Evolutionary conservation across 108 stramenopile species (phyloP).

Genomic region (Aureococcus anophagefferens): DNA sequence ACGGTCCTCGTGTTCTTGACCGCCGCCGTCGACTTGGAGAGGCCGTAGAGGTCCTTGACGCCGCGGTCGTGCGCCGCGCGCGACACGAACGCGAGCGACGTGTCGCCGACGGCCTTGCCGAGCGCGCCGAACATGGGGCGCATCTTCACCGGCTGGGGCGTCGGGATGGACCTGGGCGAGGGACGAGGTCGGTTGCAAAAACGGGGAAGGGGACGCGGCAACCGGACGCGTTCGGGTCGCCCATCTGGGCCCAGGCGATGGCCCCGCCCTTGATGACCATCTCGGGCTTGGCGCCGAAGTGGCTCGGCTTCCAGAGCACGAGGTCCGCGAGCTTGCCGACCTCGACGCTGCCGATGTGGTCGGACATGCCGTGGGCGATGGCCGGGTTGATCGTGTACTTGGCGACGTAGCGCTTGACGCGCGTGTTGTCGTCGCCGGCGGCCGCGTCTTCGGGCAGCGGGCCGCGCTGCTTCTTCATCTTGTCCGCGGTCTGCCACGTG

Average conservation of each 20-base stretch:
- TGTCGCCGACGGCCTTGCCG: conserved; percentile 37
- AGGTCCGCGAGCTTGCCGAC: conserved; percentile 87
- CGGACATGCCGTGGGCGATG: conserved; percentile 87
- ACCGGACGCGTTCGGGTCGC: conserved; percentile 94
- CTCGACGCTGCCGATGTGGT: conserved; percentile 83
- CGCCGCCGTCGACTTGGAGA: conserved; percentile 63
- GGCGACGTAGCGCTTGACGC: conserved; percentile 84
- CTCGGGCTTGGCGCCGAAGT: conserved; percentile 94
- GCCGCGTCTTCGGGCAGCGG: conserved; percentile 63
- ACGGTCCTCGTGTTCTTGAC: conserved; percentile 65
- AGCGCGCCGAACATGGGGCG: conserved; percentile 87
- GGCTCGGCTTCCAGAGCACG: conserved; percentile 80
- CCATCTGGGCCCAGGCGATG: conserved; percentile 92
- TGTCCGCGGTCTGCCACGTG: conserved; percentile 96
- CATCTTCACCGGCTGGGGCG: conserved; percentile 92
- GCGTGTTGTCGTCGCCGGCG: conserved; percentile 65
- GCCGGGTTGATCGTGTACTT: conserved; percentile 98
- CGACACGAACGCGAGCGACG: conserved; percentile 73
- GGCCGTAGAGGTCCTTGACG: conserved; percentile 45
- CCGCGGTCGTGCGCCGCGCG: conserved; percentile 42
- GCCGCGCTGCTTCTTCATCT: conserved; percentile 95
- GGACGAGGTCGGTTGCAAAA: no score
- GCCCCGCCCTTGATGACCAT: conserved; percentile 90
- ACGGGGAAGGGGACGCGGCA: no score
- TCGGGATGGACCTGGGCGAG: no score